Percentiles rank a stretch among this genome's conserved stretches.
Conservation (phyloP, 305 asterid species). For the Fraxinus xanthoxyloides region DNA sequence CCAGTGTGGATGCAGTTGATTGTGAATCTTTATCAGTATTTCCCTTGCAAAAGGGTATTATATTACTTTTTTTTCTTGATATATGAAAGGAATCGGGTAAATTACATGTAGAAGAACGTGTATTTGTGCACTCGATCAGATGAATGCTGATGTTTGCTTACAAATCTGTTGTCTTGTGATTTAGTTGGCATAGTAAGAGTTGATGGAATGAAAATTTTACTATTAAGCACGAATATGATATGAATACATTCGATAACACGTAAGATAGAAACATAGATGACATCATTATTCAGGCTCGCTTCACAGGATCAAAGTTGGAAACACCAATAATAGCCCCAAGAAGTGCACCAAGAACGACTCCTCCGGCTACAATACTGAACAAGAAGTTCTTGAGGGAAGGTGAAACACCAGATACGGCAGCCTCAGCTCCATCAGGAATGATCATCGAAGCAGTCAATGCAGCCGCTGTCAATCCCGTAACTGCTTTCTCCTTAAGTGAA, state of each 20-base stretch:
- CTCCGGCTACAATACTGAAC: conserved; percentile 88
- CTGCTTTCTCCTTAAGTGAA: conserved; percentile 72
- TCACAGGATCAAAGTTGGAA: conserved; percentile 91
- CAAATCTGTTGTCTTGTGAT: not conserved
- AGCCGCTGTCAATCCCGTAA: conserved; percentile 69
- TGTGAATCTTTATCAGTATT: not conserved
- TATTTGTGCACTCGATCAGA: not conserved
- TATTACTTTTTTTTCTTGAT: not conserved
- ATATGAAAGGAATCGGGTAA: not conserved
- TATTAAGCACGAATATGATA: conserved; percentile 17
- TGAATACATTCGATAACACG: conserved; percentile 20
- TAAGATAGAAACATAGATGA: conserved; percentile 22
- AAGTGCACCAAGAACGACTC: conserved; percentile 55
- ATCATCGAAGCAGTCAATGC: conserved; percentile 69
- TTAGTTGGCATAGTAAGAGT: not conserved
- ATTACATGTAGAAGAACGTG: not conserved
- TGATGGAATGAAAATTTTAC: conserved; percentile 8
- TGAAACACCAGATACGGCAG: conserved; percentile 48
- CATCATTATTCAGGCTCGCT: conserved; percentile 49
- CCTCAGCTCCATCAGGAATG: conserved; percentile 69
- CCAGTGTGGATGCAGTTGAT: not conserved
- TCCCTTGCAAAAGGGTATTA: not conserved
- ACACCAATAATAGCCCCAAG: conserved; percentile 67
- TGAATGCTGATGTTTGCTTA: not conserved
- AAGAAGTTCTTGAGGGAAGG: conserved; percentile 86